Evolutionary conservation across 169 alveolate species (phyloP).

Genomic region (Theileria annulata): DNA sequence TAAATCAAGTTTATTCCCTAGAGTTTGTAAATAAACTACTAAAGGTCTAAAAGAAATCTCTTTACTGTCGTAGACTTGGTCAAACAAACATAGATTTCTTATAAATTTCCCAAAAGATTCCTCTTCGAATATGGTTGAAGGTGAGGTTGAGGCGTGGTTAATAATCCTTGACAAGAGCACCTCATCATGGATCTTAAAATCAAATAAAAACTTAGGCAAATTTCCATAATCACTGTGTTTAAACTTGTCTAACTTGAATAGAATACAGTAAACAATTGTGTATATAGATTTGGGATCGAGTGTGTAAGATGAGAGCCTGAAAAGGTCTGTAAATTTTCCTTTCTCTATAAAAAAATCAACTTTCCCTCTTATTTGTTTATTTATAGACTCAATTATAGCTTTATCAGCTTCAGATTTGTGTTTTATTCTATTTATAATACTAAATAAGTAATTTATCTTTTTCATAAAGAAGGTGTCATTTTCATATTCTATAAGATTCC

Average conservation of each 20-base stretch:
- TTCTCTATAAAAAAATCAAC: background rate
- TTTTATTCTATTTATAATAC: background rate
- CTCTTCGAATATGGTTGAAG: background rate
- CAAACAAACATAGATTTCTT: conserved; percentile 1
- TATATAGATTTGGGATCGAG: conserved; percentile 29
- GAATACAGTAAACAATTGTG: conserved; percentile 33
- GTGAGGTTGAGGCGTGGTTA: conserved; percentile 1
- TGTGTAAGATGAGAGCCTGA: conserved; percentile 22
- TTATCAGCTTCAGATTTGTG: background rate
- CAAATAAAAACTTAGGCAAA: conserved; percentile 22
- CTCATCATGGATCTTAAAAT: conserved; percentile 24
- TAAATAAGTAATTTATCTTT: background rate
- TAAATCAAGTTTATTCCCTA: background rate
- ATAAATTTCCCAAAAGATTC: conserved; percentile 1
- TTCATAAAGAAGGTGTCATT: background rate
- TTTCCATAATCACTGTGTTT: conserved; percentile 6
- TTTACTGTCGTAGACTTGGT: background rate
- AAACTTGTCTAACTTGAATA: background rate
- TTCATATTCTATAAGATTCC: background rate
- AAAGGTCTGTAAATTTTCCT: conserved; percentile 6
- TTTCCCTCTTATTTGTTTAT: conserved; percentile 19
- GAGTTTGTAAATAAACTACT: background rate
- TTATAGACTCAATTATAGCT: background rate
- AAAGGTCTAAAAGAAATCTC: background rate
- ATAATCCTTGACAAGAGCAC: background rate